Conservation (phyloP, 1,284 basidiomycete species). For the Ganoderma leucocontextum region DNA sequence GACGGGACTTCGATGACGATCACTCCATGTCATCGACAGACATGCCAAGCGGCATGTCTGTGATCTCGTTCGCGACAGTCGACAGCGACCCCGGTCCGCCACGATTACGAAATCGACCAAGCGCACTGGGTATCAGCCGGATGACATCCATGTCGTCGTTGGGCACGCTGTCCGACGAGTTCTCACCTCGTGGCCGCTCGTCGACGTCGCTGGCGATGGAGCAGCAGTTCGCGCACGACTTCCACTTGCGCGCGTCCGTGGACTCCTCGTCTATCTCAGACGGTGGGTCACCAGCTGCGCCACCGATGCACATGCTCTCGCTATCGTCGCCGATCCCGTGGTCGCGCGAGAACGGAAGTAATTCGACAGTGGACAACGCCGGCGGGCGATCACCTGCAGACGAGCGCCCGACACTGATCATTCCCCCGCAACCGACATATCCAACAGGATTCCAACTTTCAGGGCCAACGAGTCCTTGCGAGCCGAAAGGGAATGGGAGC, state of each 20-base stretch:
- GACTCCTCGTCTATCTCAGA: conserved; percentile 68
- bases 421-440: conserved; percentile 60
- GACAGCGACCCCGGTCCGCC: conserved; percentile 86
- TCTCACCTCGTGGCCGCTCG: conserved; percentile 75
- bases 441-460: conserved; percentile 45
- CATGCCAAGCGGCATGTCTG: conserved; percentile 77
- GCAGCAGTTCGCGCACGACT: conserved; percentile 82
- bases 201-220: conserved; percentile 86
- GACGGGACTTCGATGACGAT: conserved; percentile 87
- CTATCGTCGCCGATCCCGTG: conserved; percentile 64
- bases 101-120: conserved; percentile 66
- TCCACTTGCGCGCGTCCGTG: conserved; percentile 77
- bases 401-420: conserved; percentile 45
- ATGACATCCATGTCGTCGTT: conserved; percentile 82
- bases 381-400: conserved; percentile 27
- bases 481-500: conserved; percentile 32
- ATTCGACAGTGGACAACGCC: conserved; percentile 39
- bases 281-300: conserved; percentile 63
- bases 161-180: conserved; percentile 75
- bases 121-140: conserved; percentile 69
- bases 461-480: conserved; percentile 42
- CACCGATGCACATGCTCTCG: conserved; percentile 76
- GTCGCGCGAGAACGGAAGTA: conserved; percentile 38
- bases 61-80: conserved; percentile 80
- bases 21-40: conserved; percentile 91